phyloP scores from a whole-genome alignment of 192 early-diverging fungal genomes.

The Linnemannia elongata region DNA sequence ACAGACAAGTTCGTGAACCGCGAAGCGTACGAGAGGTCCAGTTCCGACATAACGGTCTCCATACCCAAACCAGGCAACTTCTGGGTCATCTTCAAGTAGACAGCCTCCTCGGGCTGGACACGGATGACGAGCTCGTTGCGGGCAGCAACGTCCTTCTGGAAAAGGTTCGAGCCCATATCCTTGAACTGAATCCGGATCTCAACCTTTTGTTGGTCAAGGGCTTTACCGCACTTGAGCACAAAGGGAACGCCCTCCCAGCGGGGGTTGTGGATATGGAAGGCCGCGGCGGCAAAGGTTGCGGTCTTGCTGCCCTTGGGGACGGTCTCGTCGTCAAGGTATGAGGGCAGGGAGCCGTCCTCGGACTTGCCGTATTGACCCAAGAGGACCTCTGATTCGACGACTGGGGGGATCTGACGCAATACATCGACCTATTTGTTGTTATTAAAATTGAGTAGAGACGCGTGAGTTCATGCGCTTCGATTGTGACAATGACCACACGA shows the following conservation, averaged over 20 bases:
- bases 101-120: constrained; percentile 89
- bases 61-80: constrained; percentile 84
- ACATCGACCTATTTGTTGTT: constrained; percentile 64
- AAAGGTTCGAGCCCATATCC: constrained; percentile 68
- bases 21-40: constrained; percentile 85
- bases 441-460: not conserved
- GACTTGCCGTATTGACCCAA: constrained; percentile 92
- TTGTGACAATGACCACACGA: not conserved
- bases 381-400: constrained; percentile 84
- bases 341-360: constrained; percentile 84
- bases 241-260: constrained; percentile 96
- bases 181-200: constrained; percentile 96
- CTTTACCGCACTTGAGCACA: constrained; percentile 89
- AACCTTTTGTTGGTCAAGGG: constrained; percentile 89
- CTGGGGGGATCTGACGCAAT: constrained; percentile 83
- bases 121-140: constrained; percentile 92
- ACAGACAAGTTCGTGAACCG: constrained; percentile 85
- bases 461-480: not conserved
- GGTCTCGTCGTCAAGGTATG: constrained; percentile 94
- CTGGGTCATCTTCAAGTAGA: constrained; percentile 90
- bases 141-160: constrained; percentile 72
- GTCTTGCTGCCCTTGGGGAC: constrained; percentile 88
- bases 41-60: constrained; percentile 81
- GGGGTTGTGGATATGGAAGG: constrained; percentile 93
- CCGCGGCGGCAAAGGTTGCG: constrained; percentile 92